Base-by-base conservation (phyloP, 2,329 filamentous ascomycete species). In the Bipolaris oryzae region DNA sequence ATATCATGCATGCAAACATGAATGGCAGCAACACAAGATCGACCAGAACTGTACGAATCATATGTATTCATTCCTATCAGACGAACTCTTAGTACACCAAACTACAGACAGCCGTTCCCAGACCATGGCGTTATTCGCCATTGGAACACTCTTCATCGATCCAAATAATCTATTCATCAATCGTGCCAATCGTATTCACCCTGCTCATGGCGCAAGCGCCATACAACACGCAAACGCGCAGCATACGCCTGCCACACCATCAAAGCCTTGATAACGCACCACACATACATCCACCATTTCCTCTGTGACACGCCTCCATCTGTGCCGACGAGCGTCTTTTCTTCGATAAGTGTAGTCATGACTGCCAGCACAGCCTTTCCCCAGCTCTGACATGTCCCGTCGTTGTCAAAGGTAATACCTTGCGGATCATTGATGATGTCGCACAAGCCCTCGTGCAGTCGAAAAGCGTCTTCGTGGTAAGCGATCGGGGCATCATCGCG, bases 191-290 rank as follows among this genome's bases (percentile, higher is more conserved):
- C 20, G n/a, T 10, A 7, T 15, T 25, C 39, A 10, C 7, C 37
- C 20, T 10, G 18, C 11, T 43, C 28, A 1, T 31, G 1, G 2
- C 28, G 28, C 28, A 31, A 31, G 28, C 28, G 10, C 28, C 28
- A 31, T 10, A 31, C 28, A 31, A 31, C 23, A 7, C 39, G 45
- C 20, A 18, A 47, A 5, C 41, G 41, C 6, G 21, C 20, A 39
- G 34, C 45, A 34, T 55, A 55, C 10, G 48, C 53, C 35, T 56
- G 48, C 25, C 50, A 49, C 0, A 49, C 37, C 20, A 54, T 23
- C 39, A 57, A 13, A 9, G 34, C 50, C 11, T 49, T 49, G 28
- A 49, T 11, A 6, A 57, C 33, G 21, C 44, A 44, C 44, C 23
- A 25, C 9, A 57, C 31, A 11, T 53, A 33, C 9, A 39, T 31